Evolutionary conservation across 179 eudicot genomes (phyloP).

Genomic region (Actinidia arguta): DNA sequence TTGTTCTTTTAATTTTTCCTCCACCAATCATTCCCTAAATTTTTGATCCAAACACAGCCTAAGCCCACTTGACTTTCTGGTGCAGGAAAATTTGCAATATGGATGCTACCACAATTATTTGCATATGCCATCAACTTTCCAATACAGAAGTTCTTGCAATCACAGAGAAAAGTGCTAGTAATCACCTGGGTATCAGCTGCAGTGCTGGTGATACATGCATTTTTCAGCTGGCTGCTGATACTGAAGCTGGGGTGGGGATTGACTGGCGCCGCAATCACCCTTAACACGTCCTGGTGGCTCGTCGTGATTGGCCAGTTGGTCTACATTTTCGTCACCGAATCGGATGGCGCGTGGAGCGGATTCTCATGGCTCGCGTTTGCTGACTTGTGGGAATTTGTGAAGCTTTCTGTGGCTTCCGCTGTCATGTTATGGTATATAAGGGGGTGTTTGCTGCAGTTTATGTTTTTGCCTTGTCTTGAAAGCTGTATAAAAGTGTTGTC

Average conservation of each 20-base stretch:
- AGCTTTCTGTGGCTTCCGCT: slow-evolving; percentile 88
- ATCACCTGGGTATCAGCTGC: slow-evolving; percentile 66
- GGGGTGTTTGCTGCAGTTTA: too few relatives aligned
- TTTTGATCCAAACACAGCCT: background rate
- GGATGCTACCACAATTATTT: slow-evolving; percentile 81
- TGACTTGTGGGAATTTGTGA: slow-evolving; percentile 72
- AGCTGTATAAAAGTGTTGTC: background rate
- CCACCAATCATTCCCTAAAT: too few relatives aligned
- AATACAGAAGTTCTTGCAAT: slow-evolving; percentile 83
- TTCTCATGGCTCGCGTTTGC: slow-evolving; percentile 78
- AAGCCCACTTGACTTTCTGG: background rate
- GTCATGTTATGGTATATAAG: slow-evolving; percentile 71
- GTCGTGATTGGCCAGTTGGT: slow-evolving; percentile 60
- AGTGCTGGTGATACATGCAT: slow-evolving; percentile 64
- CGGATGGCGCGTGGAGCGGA: slow-evolving; percentile 91
- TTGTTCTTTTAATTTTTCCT: too few relatives aligned
- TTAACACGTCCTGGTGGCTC: slow-evolving; percentile 83
- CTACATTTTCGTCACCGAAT: slow-evolving; percentile 61
- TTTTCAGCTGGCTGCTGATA: slow-evolving; percentile 72
- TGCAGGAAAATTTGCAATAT: slow-evolving; percentile 71
- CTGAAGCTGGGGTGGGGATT: slow-evolving; percentile 75
- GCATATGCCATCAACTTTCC: slow-evolving; percentile 83
- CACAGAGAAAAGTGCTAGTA: slow-evolving; percentile 79
- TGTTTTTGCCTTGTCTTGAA: too few relatives aligned
- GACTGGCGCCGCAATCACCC: slow-evolving; percentile 73